Conservation (phyloP, 2,329 filamentous ascomycete genomes). For the Penicillium sp. region DNA sequence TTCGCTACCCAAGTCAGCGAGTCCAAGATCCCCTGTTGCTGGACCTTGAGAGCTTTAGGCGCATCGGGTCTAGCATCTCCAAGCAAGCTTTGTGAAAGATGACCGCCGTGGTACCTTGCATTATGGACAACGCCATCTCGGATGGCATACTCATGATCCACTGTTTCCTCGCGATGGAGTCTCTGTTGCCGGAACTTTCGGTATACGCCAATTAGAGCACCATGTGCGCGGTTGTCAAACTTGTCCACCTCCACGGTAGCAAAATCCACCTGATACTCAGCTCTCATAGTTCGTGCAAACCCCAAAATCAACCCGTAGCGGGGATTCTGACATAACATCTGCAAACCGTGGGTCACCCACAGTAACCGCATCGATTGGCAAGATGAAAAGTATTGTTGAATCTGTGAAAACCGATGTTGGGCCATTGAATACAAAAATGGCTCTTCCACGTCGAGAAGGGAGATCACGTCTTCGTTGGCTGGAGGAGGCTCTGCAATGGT, state of each 20-base stretch:
- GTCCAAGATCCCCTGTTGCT: slow-evolving; percentile 8
- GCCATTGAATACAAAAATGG: slow-evolving; percentile 2
- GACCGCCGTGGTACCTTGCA: slow-evolving; percentile 9
- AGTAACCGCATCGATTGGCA: slow-evolving; percentile 3
- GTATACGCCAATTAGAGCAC: background rate
- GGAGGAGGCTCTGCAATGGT: background rate
- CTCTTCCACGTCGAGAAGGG: slow-evolving; percentile 1
- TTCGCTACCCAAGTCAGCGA: slow-evolving; percentile 4
- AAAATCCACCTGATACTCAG: slow-evolving; percentile 8
- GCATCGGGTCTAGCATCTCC: background rate
- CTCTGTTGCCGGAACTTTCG: slow-evolving; percentile 4
- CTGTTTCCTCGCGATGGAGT: background rate
- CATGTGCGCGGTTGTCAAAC: background rate
- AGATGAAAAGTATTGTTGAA: background rate
- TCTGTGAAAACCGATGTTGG: background rate
- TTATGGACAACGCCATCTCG: slow-evolving; percentile 8
- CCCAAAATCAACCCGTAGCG: slow-evolving; percentile 10
- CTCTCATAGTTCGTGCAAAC: slow-evolving; percentile 9
- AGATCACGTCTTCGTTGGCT: background rate
- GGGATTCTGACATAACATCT: slow-evolving; percentile 7
- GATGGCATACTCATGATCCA: slow-evolving; percentile 10
- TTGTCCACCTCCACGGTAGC: slow-evolving; percentile 9
- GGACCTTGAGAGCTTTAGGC: slow-evolving; percentile 2
- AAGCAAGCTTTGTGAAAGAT: slow-evolving; percentile 3
- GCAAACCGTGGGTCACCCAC: slow-evolving; percentile 8